Conservation (phyloP, 768 basidiomycete genomes). For the Boletus speciosus region DNA sequence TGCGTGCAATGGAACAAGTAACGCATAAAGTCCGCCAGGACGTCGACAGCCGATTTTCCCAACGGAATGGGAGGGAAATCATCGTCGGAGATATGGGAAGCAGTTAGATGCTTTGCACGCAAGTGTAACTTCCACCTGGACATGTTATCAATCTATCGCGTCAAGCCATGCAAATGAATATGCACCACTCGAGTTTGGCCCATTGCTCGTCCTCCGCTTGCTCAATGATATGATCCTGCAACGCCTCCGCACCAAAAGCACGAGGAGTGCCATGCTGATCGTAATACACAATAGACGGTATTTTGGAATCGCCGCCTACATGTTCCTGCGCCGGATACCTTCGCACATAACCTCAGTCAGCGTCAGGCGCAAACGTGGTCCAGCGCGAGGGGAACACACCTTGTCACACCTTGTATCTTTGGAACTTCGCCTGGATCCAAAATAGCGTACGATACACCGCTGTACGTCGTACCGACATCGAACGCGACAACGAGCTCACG, state of each 20-base stretch:
- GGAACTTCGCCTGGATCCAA: slow-evolving; percentile 39
- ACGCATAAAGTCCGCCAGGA: slow-evolving; percentile 46
- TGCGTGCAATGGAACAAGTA: slow-evolving; percentile 45
- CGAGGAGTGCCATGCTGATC: slow-evolving; percentile 36
- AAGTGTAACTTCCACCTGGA: slow-evolving; percentile 39
- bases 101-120: slow-evolving; percentile 32
- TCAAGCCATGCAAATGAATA: not conserved
- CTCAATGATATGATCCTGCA: slow-evolving; percentile 37
- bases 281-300: slow-evolving; percentile 49
- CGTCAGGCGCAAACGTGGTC: not conserved
- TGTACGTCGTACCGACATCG: slow-evolving; percentile 41
- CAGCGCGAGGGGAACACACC: slow-evolving; percentile 24
- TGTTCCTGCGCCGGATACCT: slow-evolving; percentile 43
- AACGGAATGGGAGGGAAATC: slow-evolving; percentile 41
- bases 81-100: slow-evolving; percentile 30
- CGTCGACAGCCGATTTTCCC: slow-evolving; percentile 38
- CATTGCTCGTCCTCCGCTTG: slow-evolving; percentile 44
- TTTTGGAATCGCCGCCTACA: slow-evolving; percentile 44
- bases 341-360: slow-evolving; percentile 2
- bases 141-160: not conserved
- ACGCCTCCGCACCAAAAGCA: slow-evolving; percentile 46
- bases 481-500: slow-evolving; percentile 38
- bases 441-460: slow-evolving; percentile 40
- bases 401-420: slow-evolving; percentile 33
- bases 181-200: slow-evolving; percentile 45